Base-by-base conservation (phyloP, 306 rosid species). In the Malus domestica region DNA sequence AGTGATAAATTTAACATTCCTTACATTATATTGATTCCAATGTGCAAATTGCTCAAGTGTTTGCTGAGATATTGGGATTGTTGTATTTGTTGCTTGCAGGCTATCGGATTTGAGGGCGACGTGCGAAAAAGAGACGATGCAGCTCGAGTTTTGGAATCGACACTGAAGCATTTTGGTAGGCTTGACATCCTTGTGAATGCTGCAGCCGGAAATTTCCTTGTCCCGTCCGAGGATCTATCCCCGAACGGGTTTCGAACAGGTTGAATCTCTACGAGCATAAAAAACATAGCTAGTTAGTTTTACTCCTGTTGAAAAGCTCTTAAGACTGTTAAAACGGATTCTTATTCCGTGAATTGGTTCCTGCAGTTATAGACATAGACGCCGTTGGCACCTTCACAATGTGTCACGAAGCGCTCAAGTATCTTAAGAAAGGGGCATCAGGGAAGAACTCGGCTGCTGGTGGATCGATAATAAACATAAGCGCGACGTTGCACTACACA, bases 331-430 rank as follows among this genome's bases (percentile, higher is more conserved):
- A 22, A 19, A n/a, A 42, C 44, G 63, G 12, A 23, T 59, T 42
- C 69, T 61, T 16, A 10, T 60, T 42, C 68, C 29, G 10, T 6
- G 2, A 29, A 59, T 60, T 60, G 77, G 42, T 29, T 14, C 62
- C 42, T 86, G 79, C 95, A 94, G 98, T 92, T 75, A 16, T 94
- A 81, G 98, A 94, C 79, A 92, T 92, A 68, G 98, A 94, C 80
- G 81, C 98, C 67, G 98, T 94, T 82, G 98, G 96, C 38, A 92
- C 98, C 23, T 94, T 89, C 83, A 94, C 96, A n/a, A 92, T 92
- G 98, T 90, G 98, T 83, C 87, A 80, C 78, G 95, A 89, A 85
- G 93, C 96, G 23, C 92, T 92, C 16, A 85, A 90, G 80, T 94
- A 92, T 88, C 97, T 92, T 33, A 94, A 94, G 89, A 94, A 94